Base-by-base conservation (phyloP, 306 rosid species). In the Prunus salicina region DNA sequence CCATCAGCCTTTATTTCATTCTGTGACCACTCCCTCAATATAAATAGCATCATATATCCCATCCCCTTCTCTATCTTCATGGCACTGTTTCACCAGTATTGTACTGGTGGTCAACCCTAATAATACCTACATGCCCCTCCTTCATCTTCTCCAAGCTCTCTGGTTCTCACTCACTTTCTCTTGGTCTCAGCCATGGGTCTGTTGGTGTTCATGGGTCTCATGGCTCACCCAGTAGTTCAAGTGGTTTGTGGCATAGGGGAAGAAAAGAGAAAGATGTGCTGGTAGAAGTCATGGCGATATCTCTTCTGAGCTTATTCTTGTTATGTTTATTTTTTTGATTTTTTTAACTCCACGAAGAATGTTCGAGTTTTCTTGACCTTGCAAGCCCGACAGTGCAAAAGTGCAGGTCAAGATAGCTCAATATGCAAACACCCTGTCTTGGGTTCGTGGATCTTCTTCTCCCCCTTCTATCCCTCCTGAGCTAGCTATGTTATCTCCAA, bases 311-410 rank as follows among this genome's bases (percentile, higher is more conserved):
- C 98, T 94, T 91, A 69, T 77, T 84, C 81, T 71, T 67, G 64
- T 82, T 78, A 55, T 0, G 0, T 51, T 15, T 24, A 51, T 74
- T 0, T 6, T 58, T 85, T 80, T 1, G 5, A 76, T 34, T 47
- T 76, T 80, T 15, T 0, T 51, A 12, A 60, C 28, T 76, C 70
- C 77, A 76, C 78, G 68, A 73, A 82, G 64, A 76, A 72, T 76
- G 82, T 87, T 82, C 57, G 76, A 82, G 88, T 94, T 94, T 91
- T 94, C 98, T 94, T 94, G 98, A 91, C 98, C 98, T 94, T 94
- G 98, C 98, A 94, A 94, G 98, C 86, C 96, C 91, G 62, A 1
- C 0, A 6, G 2, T 0, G 8, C 0, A 0, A 0, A 0, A 4
- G 5, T 1, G 0, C 0, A 12, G 50, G 79, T 81, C 52, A 11